A percentile compares a stretch with the other conserved stretches of the same genome.
Evolutionary conservation across 371 early-diverging fungal genomes (phyloP).

Genomic region (Circinella umbellata): DNA sequence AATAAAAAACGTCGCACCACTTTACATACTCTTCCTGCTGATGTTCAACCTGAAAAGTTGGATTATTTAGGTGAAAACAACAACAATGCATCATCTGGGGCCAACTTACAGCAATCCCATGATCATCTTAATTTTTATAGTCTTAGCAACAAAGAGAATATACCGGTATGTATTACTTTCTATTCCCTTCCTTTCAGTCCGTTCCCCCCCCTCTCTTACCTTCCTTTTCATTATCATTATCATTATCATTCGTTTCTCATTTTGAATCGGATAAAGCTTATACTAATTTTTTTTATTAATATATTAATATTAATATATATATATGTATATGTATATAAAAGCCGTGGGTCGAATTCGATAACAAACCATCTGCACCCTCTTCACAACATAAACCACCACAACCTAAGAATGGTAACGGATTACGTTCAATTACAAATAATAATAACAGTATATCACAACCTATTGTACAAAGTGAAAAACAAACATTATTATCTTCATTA

Average conservation of each 20-base stretch:
- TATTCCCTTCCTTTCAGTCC: not conserved
- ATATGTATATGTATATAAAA: not conserved
- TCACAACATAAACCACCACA: constrained; percentile 1
- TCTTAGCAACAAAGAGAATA: constrained; percentile 23
- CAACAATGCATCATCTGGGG: constrained; percentile 3
- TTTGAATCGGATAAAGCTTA: no score
- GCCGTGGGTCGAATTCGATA: constrained; percentile 17
- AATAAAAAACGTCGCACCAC: not conserved
- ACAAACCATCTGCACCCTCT: not conserved
- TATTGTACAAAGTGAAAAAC: not conserved
- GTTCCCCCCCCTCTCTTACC: no score
- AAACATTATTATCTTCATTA: not conserved
- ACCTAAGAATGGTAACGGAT: not conserved
- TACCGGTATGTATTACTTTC: constrained; percentile 16
- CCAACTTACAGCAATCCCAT: not conserved
- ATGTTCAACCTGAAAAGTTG: constrained; percentile 9
- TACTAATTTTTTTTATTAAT: no score
- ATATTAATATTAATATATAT: not conserved
- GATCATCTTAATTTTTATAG: constrained; percentile 8
- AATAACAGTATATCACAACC: not conserved
- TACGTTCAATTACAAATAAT: not conserved
- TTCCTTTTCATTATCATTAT: no score
- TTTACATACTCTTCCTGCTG: constrained; percentile 10
- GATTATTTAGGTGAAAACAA: constrained; percentile 15
- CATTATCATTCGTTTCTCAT: no score